Conservation (phyloP, 2,329 filamentous ascomycete genomes). For the Metarhizium guizhouense region DNA sequence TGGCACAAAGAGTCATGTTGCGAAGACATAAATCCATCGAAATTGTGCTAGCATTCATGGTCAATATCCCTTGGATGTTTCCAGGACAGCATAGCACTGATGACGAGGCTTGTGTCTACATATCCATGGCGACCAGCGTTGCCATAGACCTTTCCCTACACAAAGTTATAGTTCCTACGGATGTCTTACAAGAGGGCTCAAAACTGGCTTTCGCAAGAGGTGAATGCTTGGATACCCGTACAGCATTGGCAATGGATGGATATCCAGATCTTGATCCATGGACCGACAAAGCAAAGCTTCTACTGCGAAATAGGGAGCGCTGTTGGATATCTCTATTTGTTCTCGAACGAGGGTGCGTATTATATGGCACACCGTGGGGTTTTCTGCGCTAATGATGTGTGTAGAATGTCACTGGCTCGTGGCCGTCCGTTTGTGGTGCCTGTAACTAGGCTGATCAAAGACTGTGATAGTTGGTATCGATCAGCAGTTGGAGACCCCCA, state of each 20-base stretch:
- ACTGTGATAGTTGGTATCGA: conserved; percentile 61
- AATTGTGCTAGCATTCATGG: conserved; percentile 66
- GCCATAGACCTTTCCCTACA: conserved; percentile 62
- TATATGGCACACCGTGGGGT: not conserved
- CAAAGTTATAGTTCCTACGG: conserved; percentile 54
- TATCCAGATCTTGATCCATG: conserved; percentile 53
- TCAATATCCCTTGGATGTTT: conserved; percentile 69
- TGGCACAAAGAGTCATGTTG: conserved; percentile 53
- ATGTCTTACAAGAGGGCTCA: conserved; percentile 33
- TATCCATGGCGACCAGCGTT: conserved; percentile 60
- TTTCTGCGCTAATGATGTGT: not conserved
- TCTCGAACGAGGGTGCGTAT: conserved; percentile 53
- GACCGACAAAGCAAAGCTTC: conserved; percentile 50
- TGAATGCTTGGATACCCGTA: conserved; percentile 59
- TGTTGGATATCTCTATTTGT: conserved; percentile 67
- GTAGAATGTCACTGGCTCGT: conserved; percentile 56
- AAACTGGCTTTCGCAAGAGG: conserved; percentile 46
- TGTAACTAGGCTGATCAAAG: conserved; percentile 54
- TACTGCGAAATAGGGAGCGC: conserved; percentile 57
- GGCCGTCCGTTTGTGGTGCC: conserved; percentile 62
- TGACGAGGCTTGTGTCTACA: conserved; percentile 64
- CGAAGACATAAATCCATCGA: conserved; percentile 60
- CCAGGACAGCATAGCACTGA: conserved; percentile 59
- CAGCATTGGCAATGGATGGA: conserved; percentile 58
- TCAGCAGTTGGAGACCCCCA: conserved; percentile 54